These are phyloP conservation scores for Borovskyia barvae DNA, from an alignment of 208 protist genomes.

Conservation along the genomic window DNA sequence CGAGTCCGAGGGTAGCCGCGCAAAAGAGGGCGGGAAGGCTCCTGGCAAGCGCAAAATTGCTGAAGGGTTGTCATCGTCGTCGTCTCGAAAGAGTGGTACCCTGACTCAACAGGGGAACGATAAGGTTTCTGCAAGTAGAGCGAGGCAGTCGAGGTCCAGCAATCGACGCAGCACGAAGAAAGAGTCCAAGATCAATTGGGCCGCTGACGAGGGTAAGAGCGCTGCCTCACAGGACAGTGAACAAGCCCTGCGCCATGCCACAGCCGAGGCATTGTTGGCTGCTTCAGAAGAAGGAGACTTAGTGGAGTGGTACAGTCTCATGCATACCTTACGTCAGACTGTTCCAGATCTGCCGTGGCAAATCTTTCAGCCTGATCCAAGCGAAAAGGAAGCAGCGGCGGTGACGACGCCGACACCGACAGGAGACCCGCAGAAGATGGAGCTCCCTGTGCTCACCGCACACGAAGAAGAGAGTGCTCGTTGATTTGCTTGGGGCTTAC, in stretches of 20 bases:
- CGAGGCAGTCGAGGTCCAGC: neutral
- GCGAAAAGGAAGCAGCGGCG: neutral
- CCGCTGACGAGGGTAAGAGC: neutral
- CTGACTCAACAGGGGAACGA: too few species aligned
- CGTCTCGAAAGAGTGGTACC: too few species aligned
- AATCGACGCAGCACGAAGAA: neutral
- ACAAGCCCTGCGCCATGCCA: neutral
- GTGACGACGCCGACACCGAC: slow-evolving; percentile 1
- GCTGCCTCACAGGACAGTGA: neutral
- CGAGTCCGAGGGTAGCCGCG: too few species aligned
- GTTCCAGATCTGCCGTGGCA: slow-evolving; percentile 29
- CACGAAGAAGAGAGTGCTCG: too few species aligned
- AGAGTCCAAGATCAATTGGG: neutral
- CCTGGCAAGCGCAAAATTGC: neutral
- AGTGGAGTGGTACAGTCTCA: slow-evolving; percentile 78
- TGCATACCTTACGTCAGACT: slow-evolving; percentile 33
- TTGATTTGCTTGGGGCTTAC: too few species aligned
- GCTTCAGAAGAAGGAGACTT: slow-evolving; percentile 33
- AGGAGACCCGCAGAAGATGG: too few species aligned
- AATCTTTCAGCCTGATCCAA: slow-evolving; percentile 34
- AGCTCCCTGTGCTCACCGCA: too few species aligned
- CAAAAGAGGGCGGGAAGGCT: neutral
- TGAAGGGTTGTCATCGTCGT: too few species aligned
- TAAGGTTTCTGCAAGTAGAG: too few species aligned
- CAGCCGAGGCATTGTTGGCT: slow-evolving; percentile 25